Evolutionary conservation across 129 eudicot genomes (phyloP).

Genomic region (Chrysanthemum seticuspe): DNA sequence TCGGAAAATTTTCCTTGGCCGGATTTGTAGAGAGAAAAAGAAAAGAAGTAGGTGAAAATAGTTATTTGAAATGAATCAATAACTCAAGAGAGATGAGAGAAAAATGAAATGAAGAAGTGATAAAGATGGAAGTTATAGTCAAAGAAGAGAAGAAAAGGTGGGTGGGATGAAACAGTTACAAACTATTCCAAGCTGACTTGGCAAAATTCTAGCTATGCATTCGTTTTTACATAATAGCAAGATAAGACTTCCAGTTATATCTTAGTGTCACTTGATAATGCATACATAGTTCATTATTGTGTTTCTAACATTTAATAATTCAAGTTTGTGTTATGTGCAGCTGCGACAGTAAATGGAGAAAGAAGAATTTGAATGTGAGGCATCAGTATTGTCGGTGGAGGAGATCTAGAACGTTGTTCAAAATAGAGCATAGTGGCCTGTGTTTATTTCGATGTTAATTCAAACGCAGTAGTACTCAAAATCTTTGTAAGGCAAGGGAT

Average conservation of each 20-base stretch:
- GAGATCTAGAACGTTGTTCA: slow-evolving; percentile 62
- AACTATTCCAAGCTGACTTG: no score
- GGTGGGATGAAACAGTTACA: no score
- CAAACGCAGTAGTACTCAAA: not conserved
- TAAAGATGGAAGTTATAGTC: no score
- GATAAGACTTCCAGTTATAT: not conserved
- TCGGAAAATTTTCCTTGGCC: no score
- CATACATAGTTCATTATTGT: not conserved
- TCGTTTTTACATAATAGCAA: no score
- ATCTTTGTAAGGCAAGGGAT: not conserved
- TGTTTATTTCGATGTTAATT: not conserved
- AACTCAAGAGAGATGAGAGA: no score
- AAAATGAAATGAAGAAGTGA: no score
- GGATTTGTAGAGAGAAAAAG: no score
- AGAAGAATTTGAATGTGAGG: slow-evolving; percentile 63
- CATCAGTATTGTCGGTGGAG: slow-evolving; percentile 57
- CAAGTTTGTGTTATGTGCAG: slow-evolving; percentile 37
- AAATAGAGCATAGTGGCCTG: slow-evolving; percentile 37
- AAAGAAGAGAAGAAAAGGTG: no score
- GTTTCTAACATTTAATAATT: not conserved
- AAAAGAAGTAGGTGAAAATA: no score
- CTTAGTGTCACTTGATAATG: not conserved
- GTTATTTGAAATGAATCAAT: no score
- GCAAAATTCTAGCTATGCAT: no score
- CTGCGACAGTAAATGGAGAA: slow-evolving; percentile 77